Evolutionary conservation across 1,139 yeast genomes (phyloP).

Genomic region (Geotrichum klebahnii): DNA sequence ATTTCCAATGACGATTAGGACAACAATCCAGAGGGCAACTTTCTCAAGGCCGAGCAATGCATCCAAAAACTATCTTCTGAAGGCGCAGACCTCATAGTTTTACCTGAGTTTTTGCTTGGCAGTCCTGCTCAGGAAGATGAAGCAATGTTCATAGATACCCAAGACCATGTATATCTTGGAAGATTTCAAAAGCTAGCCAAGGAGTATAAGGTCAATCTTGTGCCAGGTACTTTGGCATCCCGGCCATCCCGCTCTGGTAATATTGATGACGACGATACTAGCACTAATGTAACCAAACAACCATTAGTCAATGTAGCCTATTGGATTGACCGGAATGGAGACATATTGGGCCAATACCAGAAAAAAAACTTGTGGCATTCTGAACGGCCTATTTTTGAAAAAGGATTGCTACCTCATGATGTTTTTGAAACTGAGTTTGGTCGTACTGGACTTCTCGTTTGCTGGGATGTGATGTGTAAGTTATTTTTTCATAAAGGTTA

Average conservation of each 20-base stretch:
- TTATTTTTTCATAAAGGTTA: neutral
- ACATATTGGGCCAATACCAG: conserved; percentile 22
- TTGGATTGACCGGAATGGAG: conserved; percentile 25
- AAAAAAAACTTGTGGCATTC: conserved; percentile 28
- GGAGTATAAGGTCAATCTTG: conserved; percentile 24
- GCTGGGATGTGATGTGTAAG: conserved; percentile 26
- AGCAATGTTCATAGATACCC: conserved; percentile 2
- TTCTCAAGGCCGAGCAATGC: conserved; percentile 8
- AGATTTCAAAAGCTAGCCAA: conserved; percentile 22
- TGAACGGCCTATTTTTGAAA: conserved; percentile 23
- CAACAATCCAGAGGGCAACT: conserved; percentile 16
- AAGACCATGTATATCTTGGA: conserved; percentile 4
- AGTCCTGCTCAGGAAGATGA: conserved; percentile 16
- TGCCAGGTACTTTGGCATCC: conserved; percentile 24
- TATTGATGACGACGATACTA: neutral
- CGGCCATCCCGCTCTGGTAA: conserved; percentile 5
- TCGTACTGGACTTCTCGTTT: conserved; percentile 24
- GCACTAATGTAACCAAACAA: conserved; percentile 3
- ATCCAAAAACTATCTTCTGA: conserved; percentile 6
- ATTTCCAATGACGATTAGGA: neutral
- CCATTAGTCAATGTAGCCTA: conserved; percentile 23
- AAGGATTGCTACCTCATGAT: conserved; percentile 23
- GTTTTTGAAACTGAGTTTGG: conserved; percentile 28
- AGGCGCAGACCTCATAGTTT: conserved; percentile 18
- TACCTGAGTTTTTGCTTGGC: conserved; percentile 23